Base-by-base conservation (phyloP, 108 stramenopile genomes). In the Chaetoceros muelleri region DNA sequence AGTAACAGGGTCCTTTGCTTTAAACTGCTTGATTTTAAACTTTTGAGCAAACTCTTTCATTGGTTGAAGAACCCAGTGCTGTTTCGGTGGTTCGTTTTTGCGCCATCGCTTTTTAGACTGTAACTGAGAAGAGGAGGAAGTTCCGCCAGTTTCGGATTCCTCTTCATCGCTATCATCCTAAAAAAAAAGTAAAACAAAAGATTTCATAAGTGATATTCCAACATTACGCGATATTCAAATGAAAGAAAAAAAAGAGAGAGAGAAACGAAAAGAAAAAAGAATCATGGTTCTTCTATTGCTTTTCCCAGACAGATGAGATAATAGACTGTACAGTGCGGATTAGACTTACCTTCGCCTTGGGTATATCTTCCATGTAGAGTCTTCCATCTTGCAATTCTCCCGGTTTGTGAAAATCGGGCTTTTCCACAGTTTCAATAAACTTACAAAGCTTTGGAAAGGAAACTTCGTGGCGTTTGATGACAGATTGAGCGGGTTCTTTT, bases 61-160 rank as follows among this genome's bases (percentile, higher is more conserved):
- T 74, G 82, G 79, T 61, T 85, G 83, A 24, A 90, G 44, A 1
- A 90, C 69, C 89, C 89, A 90, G 58, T 84, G 82, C 34, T 80
- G 76, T 47, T 70, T 66, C 40, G 80, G 75, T 27, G 74, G 68
- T 49, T 80, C 77, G 45, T 78, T 55, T 3, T 65, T 63, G 24
- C 79, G 54, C 84, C 84, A 90, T 65, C 85, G 64, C 51, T 59
- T 72, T 79, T 72, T 82, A 74, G 46, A 64, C 51, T 61, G 72
- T 22, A 55, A 60, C 52, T n/a, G n/a, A n/a, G n/a, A n/a, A n/a
- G n/a, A n/a, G n/a, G n/a, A n/a, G 29, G 64, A 27, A 16, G 56
- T 55, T 48, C 54, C 50, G 57, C 64, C 56, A 34, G 48, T n/a
- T 24, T 67, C 54, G 8, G 66, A 40, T 30, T 56, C 64, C 10